Evolutionary conservation across 805 yeast genomes (phyloP), one percentile per base, ranked within the genome.

Genomic region (Cyberlindnera galapagoensis): DNA sequence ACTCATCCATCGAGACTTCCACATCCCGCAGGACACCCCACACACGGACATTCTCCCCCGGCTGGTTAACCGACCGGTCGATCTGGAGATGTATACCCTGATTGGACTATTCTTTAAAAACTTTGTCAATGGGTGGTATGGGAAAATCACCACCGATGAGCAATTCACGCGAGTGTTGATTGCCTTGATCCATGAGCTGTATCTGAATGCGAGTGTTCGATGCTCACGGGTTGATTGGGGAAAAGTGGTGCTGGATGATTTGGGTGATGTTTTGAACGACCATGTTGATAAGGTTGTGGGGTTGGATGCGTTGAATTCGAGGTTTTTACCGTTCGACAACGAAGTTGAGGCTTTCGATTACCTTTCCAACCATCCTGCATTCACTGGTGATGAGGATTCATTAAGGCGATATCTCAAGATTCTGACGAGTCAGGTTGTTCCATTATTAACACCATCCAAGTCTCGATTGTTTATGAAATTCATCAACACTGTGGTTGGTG

Each of bases 61-160:
- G n/a, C n/a, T n/a, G n/a, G n/a, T n/a, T n/a, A n/a, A n/a, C n/a
- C n/a, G n/a, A n/a, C 47, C 40, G 2, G 59, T 73, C 4, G 74
- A 71, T 41, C 33, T 56, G 2, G 66, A 70, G 41, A 47, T 73
- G 10, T 68, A 70, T 40, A 62, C 70, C 2, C 40, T 74, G 5
- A 37, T 70, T 5, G 72, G 74, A 0, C 50, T 73, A 10, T 45
- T 73, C 5, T 35, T 71, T 25, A 58, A 63, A 16, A 67, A 66
- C 32, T 74, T 74, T 41, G 60, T 74, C 4, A 53, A 59, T 14
- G 48, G 59, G 8, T 70, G 76, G 73, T 71, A 72, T 47, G 45
- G 46, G 17, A 39, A 47, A 13, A 46, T 69, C 6, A 54, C 71
- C 1, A 63, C 59, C 28, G 68, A 65, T 30, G 56, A 59, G 2